Evolutionary conservation across 2,329 filamentous ascomycete species (phyloP), one percentile per base, ranked within the genome.

Genomic region (Teratosphaeria destructans): DNA sequence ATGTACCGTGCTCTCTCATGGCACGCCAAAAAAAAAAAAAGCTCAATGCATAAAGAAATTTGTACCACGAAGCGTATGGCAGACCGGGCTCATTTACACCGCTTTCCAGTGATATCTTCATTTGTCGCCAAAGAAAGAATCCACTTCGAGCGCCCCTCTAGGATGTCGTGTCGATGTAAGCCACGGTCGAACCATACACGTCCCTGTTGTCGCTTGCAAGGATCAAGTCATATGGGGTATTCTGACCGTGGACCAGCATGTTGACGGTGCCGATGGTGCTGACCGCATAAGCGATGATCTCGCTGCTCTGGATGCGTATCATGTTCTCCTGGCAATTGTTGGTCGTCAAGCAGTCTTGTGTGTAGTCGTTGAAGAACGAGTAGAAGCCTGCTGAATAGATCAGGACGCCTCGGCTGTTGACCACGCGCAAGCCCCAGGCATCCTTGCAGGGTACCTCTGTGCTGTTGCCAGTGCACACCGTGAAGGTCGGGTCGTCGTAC

Each of bases 361-460:
- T 68, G 71, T 84, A 85, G 71, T 82, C 79, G 66, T 81, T 75
- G 75, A 84, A 85, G 76, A 84, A 85, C 56, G 74, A 78, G 72
- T 77, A 77, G 79, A 88, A 71, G 76, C 78, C 78, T 1, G 74
- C 70, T 52, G 76, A 75, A 67, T 78, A 79, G 66, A 75, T 72
- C 68, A 78, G 73, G 60, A 80, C 73, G 64, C 72, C 72, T 32
- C 65, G 56, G 55, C 64, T 70, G 70, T 72, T 63, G 66, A 72
- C 70, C 62, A 71, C 14, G 58, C 77, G 74, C 10, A 79, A 71
- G 39, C 76, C 77, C 77, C 77, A 79, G 11, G 77, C 72, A 52
- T 78, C 73, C 61, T 75, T 73, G 68, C 68, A 73, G 5, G 67
- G 65, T 3, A 65, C 64, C n/a, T 47, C 59, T 3, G 56, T 58